Conservation (phyloP, 257 asterid species). For the Lavandula angustifolia region DNA sequence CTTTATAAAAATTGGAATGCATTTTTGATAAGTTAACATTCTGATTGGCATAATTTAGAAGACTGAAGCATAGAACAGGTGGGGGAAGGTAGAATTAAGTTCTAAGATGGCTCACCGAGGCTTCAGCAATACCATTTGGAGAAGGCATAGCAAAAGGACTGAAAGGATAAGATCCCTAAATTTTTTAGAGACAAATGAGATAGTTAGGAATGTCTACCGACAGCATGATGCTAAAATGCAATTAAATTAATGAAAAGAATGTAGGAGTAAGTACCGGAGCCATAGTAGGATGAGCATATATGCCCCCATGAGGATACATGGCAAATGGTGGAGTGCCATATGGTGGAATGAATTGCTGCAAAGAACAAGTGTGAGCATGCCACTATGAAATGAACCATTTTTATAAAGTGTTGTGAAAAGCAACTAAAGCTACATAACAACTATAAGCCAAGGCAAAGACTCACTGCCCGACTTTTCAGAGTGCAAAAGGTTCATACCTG, state of each 20-base stretch:
- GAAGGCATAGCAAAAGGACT: slow-evolving; percentile 90
- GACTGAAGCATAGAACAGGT: background rate
- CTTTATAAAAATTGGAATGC: slow-evolving; percentile 39
- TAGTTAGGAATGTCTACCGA: slow-evolving; percentile 27
- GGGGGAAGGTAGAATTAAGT: slow-evolving; percentile 3
- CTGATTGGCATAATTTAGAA: slow-evolving; percentile 15
- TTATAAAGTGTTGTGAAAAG: slow-evolving; percentile 22
- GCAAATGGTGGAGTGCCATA: slow-evolving; percentile 95
- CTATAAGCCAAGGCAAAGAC: slow-evolving; percentile 2
- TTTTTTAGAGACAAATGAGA: slow-evolving; percentile 20
- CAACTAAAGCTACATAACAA: slow-evolving; percentile 8
- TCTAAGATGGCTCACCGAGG: slow-evolving; percentile 60
- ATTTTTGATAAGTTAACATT: slow-evolving; percentile 30
- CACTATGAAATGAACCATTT: slow-evolving; percentile 5
- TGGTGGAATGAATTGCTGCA: slow-evolving; percentile 95
- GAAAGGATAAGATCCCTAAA: slow-evolving; percentile 84
- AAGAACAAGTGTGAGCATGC: slow-evolving; percentile 25
- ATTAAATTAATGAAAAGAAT: slow-evolving; percentile 9
- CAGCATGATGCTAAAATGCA: slow-evolving; percentile 3
- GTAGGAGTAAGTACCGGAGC: slow-evolving; percentile 61
- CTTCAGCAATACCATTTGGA: slow-evolving; percentile 82
- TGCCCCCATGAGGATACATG: slow-evolving; percentile 94
- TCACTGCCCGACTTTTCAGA: slow-evolving; percentile 12
- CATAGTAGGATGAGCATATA: slow-evolving; percentile 93
- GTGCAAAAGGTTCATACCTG: slow-evolving; percentile 50